These are phyloP conservation scores for Populus pruinosa DNA, from an alignment of 345 rosid genomes.

Conservation along the genomic window DNA sequence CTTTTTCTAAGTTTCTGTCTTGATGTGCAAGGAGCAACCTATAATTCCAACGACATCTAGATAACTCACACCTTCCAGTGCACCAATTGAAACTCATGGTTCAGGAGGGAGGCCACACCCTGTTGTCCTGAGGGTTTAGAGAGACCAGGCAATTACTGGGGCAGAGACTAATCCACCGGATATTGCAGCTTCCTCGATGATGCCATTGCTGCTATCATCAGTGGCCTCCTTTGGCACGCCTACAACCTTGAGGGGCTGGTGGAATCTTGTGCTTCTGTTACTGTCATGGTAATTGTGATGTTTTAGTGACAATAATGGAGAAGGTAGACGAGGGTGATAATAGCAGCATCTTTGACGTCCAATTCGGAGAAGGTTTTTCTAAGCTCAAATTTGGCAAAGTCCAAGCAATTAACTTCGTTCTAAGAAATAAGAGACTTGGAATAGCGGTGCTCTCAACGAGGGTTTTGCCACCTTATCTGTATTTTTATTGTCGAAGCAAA, in stretches of 20 bases:
- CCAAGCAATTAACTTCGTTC: not conserved
- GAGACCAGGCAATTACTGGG: slow-evolving; percentile 83
- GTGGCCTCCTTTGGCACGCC: slow-evolving; percentile 62
- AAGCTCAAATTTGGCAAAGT: too few relatives aligned
- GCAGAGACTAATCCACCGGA: slow-evolving; percentile 61
- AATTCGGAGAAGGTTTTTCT: too few relatives aligned
- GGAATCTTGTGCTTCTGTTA: slow-evolving; percentile 3
- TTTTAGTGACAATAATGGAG: slow-evolving; percentile 14
- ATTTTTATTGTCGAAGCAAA: too few relatives aligned
- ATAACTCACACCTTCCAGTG: slow-evolving; percentile 83
- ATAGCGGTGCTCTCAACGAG: too few relatives aligned
- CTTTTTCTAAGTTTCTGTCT: slow-evolving; percentile 41
- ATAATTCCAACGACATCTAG: slow-evolving; percentile 62
- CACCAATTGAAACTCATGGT: slow-evolving; percentile 77
- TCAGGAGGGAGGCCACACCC: slow-evolving; percentile 89
- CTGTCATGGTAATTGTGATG: slow-evolving; percentile 4
- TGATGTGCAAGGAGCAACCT: slow-evolving; percentile 75
- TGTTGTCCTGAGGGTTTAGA: slow-evolving; percentile 75
- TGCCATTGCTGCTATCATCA: slow-evolving; percentile 27
- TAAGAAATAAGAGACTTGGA: not conserved
- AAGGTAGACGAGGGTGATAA: slow-evolving; percentile 28
- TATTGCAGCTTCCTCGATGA: slow-evolving; percentile 48
- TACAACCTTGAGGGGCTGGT: slow-evolving; percentile 18
- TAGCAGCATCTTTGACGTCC: slow-evolving; percentile 34
- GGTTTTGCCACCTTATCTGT: too few relatives aligned